Percentiles rank a stretch among this genome's conserved stretches.
phyloP scores from a whole-genome alignment of 176 grass and related monocot species.

The maize (Zea mays) region Zm-B73-REFERENCE-NAM-5.0 NC_050100.1:210266001-210266500 shows the following conservation, averaged over 20 bases:
- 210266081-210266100: neutral
- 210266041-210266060: neutral
- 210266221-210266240: too few species aligned
- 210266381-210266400: neutral
- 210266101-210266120: neutral
- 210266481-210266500: constrained; percentile 13
- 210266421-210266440: neutral
- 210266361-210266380: constrained; percentile 6
- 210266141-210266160: neutral
- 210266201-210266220: too few species aligned
- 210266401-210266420: neutral
- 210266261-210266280: too few species aligned
- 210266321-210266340: neutral
- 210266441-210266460: neutral
- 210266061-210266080: constrained; percentile 1
- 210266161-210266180: too few species aligned
- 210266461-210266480: constrained; percentile 9
- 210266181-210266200: too few species aligned
- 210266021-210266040: neutral
- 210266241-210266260: too few species aligned
- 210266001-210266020: constrained; percentile 1
- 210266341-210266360: neutral
- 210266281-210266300: too few species aligned
- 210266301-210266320: neutral
- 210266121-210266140: too few species aligned